These are phyloP conservation scores for Sporothrix sp. DNA, from an alignment of 2,329 filamentous ascomycete species.

Conservation along the genomic window DNA sequence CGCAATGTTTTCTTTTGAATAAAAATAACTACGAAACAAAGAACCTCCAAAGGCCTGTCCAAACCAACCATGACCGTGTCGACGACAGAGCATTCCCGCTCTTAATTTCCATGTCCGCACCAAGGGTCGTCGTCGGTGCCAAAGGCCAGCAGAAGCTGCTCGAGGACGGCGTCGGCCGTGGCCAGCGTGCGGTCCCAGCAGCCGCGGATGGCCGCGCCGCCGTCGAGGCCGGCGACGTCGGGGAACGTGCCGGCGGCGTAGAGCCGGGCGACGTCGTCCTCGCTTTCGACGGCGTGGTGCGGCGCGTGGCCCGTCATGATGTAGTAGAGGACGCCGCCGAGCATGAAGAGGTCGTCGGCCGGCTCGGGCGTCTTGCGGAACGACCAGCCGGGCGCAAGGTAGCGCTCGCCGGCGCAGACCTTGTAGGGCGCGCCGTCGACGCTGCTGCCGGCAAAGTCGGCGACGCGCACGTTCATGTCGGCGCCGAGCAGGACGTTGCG, in stretches of 20 bases:
- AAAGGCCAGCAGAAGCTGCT: background rate
- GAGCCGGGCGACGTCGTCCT: background rate
- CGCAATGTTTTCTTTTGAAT: no score
- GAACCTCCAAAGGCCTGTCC: no score
- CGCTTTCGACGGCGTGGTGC: background rate
- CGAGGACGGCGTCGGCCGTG: background rate
- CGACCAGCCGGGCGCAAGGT: background rate
- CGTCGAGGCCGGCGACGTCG: background rate
- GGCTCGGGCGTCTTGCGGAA: background rate
- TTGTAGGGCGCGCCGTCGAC: background rate
- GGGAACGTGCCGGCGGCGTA: background rate
- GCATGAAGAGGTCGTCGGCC: background rate
- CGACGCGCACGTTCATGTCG: background rate
- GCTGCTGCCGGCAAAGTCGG: constrained; percentile 1
- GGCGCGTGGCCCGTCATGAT: background rate
- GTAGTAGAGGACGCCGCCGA: background rate
- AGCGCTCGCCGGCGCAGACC: background rate
- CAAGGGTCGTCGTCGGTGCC: background rate
- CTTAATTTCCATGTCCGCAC: no score
- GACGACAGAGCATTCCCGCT: no score
- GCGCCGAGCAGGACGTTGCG: background rate
- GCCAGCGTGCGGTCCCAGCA: background rate
- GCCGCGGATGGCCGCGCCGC: background rate
- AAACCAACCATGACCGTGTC: no score
- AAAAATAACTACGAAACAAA: no score